phyloP scores from a whole-genome alignment of 768 basidiomycete species.

The Leccinellum luteum region DNA sequence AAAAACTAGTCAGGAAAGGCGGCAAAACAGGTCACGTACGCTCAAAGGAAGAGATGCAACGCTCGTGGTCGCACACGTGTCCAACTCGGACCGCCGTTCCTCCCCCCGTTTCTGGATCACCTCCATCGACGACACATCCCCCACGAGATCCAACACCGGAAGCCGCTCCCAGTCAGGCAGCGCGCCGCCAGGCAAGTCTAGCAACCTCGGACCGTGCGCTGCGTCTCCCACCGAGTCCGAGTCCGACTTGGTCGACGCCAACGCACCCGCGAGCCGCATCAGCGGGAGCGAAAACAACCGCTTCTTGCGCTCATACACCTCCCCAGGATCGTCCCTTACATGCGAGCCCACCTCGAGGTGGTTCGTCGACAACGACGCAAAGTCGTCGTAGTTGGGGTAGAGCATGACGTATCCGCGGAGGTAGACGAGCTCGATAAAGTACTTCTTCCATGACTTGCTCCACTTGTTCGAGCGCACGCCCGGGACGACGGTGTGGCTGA shows the following conservation, averaged over 20 bases:
- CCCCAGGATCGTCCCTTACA: constrained; percentile 54
- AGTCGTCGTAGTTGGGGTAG: constrained; percentile 78
- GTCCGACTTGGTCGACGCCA: neutral
- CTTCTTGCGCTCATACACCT: constrained; percentile 51
- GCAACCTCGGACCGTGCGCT: constrained; percentile 32
- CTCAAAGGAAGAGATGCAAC: constrained; percentile 18
- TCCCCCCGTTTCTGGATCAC: constrained; percentile 36
- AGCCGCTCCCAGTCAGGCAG: constrained; percentile 55
- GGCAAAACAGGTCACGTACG: constrained; percentile 15
- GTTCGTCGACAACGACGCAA: constrained; percentile 82
- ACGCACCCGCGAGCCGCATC: constrained; percentile 41
- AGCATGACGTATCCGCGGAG: constrained; percentile 85
- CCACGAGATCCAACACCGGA: constrained; percentile 71
- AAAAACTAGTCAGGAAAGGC: constrained; percentile 2
- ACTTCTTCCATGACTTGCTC: constrained; percentile 85
- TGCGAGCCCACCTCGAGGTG: constrained; percentile 85
- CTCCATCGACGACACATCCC: constrained; percentile 38
- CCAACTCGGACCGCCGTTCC: constrained; percentile 34
- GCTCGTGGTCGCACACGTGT: constrained; percentile 26
- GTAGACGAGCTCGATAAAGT: constrained; percentile 83
- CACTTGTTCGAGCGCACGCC: constrained; percentile 77
- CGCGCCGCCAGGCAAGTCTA: constrained; percentile 55
- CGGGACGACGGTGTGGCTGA: constrained; percentile 57
- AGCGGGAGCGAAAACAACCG: constrained; percentile 67
- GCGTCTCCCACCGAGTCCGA: neutral